Evolutionary conservation across 768 basidiomycete genomes (phyloP), one percentile per base, ranked within the genome.

Genomic region (Leccinellum luteum): DNA sequence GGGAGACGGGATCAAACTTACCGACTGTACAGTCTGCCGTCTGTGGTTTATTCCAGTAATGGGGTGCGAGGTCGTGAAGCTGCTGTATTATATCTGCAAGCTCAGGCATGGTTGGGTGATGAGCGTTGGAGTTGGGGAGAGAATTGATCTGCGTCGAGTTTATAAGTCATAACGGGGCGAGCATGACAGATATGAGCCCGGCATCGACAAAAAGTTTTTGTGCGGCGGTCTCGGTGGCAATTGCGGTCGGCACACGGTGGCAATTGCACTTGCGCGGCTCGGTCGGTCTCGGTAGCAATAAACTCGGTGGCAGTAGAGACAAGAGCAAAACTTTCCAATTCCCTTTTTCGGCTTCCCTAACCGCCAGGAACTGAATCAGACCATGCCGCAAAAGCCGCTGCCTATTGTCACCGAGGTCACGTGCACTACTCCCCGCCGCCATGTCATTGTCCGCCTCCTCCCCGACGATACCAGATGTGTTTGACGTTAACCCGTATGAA

Each of bases 1-100:
- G 41, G 35, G 41, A 51, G 34, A 19, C 5, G 21, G 31, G 50
- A 14, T 38, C 3, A 3, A 32, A 72, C 81, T 32, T 64, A 90
- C 90, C 79, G 56, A 92, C 79, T 15, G 90, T 90, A 71, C 89
- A 92, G 71, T 92, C 87, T 9, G 89, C 82, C 1, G 85, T 88
- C 62, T 89, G 86, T 57, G 83, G 80, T 60, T 84, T 87, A 66
- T 85, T 81, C 89, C 90, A 90, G 73, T 86, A 89, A 48, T 79
- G 74, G 21, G 82, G 74, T 14, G 88, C 89, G 51, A 90, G 75
- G 66, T 72, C 27, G 6, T 32, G 32, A 5, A 51, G 49, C 1
- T 34, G 49, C 3, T 34, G 31, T 1, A 34, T 34, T 21, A 50
- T 13, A 19, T 51, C 14, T 9, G 25, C 14, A 19, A 21, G 19